Conservation (phyloP, 1,284 basidiomycete species). For the Laetiporus sulphureus region DNA sequence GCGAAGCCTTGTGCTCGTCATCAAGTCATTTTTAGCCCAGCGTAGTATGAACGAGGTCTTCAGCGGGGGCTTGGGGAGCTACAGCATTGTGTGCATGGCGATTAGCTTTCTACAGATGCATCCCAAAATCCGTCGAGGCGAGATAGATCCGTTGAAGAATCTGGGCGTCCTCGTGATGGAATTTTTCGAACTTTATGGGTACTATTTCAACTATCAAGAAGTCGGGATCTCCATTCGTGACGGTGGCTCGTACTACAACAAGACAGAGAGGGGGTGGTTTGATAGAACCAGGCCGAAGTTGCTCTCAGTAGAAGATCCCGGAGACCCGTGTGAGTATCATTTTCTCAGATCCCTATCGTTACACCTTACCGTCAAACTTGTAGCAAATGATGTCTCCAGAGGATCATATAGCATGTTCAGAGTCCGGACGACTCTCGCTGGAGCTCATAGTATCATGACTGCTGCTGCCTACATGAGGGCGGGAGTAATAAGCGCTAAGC, state of each 20-base stretch:
- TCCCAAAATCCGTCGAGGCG: conserved; percentile 84
- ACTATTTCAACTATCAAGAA: conserved; percentile 86
- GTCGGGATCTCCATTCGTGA: conserved; percentile 86
- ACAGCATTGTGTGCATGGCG: conserved; percentile 89
- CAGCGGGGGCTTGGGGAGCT: conserved; percentile 91
- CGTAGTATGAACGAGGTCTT: conserved; percentile 96
- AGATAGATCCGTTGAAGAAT: conserved; percentile 85
- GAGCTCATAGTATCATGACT: conserved; percentile 82
- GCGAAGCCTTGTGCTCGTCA: conserved; percentile 76
- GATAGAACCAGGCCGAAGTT: conserved; percentile 55
- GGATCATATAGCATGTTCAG: conserved; percentile 83
- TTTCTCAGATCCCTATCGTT: conserved; percentile 3
- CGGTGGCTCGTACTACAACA: conserved; percentile 83
- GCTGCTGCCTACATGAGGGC: conserved; percentile 57
- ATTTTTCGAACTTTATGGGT: conserved; percentile 94
- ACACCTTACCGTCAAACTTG: conserved; percentile 4
- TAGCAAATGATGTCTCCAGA: conserved; percentile 90
- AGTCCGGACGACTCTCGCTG: conserved; percentile 79
- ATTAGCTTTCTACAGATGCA: conserved; percentile 96
- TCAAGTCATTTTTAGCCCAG: conserved; percentile 88
- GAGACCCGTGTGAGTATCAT: conserved; percentile 67
- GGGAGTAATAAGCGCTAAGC: conserved; percentile 48
- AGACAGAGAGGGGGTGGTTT: conserved; percentile 74
- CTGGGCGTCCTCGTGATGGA: conserved; percentile 91
- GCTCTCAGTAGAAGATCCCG: conserved; percentile 93